These are phyloP conservation scores for Golubevia sp. DNA, from an alignment of 1,284 basidiomycete species.

Conservation along the genomic window DNA sequence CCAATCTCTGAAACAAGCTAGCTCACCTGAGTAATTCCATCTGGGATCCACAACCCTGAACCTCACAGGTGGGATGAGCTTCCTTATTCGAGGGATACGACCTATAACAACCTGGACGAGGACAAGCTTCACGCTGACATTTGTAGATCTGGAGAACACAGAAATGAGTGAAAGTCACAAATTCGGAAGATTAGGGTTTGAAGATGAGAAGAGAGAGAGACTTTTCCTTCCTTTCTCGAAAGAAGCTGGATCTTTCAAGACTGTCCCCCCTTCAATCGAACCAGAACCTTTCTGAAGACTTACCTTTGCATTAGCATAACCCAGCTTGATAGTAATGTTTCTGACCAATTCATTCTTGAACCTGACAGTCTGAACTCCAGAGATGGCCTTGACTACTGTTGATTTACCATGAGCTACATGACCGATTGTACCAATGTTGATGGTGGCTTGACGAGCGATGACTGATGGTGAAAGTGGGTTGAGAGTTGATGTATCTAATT, in stretches of 20 bases:
- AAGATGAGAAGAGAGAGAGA: slow-evolving; percentile 2
- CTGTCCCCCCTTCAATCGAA: too few species aligned
- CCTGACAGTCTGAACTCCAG: slow-evolving; percentile 96
- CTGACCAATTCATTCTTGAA: slow-evolving; percentile 89
- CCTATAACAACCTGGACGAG: slow-evolving; percentile 1
- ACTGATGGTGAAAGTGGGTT: background rate
- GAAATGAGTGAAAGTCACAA: slow-evolving; percentile 2
- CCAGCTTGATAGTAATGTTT: slow-evolving; percentile 99
- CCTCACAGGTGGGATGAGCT: background rate
- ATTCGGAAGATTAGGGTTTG: background rate
- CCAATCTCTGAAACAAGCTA: too few species aligned
- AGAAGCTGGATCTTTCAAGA: too few species aligned
- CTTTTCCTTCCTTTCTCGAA: background rate
- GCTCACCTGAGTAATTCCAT: background rate
- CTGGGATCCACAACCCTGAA: background rate
- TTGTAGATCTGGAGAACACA: slow-evolving; percentile 1
- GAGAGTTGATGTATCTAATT: background rate
- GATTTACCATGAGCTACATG: slow-evolving; percentile 84
- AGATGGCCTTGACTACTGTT: slow-evolving; percentile 98
- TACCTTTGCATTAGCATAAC: slow-evolving; percentile 96
- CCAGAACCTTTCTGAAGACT: slow-evolving; percentile 36
- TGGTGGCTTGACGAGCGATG: slow-evolving; percentile 22
- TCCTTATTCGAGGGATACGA: slow-evolving; percentile 2
- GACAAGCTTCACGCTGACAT: background rate
- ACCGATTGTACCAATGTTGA: slow-evolving; percentile 62